These are phyloP conservation scores for Capronia coronata DNA, from an alignment of 2,329 filamentous ascomycete species.

Conservation along the genomic window DNA sequence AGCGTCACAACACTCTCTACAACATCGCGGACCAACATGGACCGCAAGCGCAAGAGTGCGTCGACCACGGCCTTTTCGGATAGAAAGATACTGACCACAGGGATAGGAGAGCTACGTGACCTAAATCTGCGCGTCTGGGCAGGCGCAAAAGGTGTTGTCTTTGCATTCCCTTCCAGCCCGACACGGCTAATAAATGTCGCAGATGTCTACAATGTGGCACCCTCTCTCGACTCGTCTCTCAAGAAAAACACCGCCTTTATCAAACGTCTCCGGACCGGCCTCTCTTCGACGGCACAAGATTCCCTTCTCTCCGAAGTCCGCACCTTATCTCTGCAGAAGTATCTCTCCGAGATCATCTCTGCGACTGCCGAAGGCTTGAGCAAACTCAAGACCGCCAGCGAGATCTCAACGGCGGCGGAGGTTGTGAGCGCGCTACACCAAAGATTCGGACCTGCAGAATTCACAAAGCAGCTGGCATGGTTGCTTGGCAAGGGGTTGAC, in stretches of 20 bases:
- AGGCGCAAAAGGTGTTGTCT: slow-evolving; percentile 66
- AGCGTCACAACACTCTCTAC: slow-evolving; percentile 20
- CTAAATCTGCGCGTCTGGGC: slow-evolving; percentile 84
- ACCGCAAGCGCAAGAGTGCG: slow-evolving; percentile 47
- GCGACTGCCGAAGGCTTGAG: slow-evolving; percentile 92
- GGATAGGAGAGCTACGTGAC: slow-evolving; percentile 76
- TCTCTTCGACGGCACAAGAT: slow-evolving; percentile 68
- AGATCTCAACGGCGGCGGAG: slow-evolving; percentile 86
- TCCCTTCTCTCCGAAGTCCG: slow-evolving; percentile 88
- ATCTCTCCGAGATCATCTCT: slow-evolving; percentile 92
- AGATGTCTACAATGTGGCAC: slow-evolving; percentile 73
- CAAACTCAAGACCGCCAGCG: slow-evolving; percentile 83
- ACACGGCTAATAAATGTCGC: slow-evolving; percentile 26
- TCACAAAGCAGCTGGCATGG: slow-evolving; percentile 89
- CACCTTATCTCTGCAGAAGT: slow-evolving; percentile 87
- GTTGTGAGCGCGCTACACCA: slow-evolving; percentile 93
- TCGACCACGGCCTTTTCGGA: slow-evolving; percentile 1
- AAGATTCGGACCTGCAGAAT: slow-evolving; percentile 82
- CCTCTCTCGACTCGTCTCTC: slow-evolving; percentile 83
- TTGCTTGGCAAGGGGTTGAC: slow-evolving; percentile 83
- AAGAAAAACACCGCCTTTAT: slow-evolving; percentile 99
- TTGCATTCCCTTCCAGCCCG: background rate
- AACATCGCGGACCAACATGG: slow-evolving; percentile 36
- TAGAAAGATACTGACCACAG: slow-evolving; percentile 8
- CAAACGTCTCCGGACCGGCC: slow-evolving; percentile 84